Evolutionary conservation across 257 asterid genomes (phyloP), one percentile per base, ranked within the genome.

Genomic region (Avicennia marina): DNA sequence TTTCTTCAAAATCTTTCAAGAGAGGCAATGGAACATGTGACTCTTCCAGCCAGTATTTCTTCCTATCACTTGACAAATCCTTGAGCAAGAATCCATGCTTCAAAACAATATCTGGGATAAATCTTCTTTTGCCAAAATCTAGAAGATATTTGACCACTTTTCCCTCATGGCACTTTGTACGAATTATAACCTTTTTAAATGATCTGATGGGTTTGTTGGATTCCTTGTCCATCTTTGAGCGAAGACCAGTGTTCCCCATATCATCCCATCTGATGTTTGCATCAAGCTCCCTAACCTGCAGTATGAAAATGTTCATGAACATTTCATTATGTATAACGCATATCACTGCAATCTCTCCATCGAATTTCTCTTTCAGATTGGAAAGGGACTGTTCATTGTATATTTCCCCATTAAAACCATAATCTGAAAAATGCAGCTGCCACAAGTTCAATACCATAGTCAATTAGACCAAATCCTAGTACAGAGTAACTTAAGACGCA

Each of bases 31-130:
- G 98, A 58, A 87, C 79, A 72, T 87, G 72, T 62, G 81, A 60
- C 57, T 85, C 98, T 74, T 87, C 98, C 74, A 90, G 81, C 98
- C 98, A 90, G 71, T 80, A 90, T 70, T 76, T 87, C 75, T 85
- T 90, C 80, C 68, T 81, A 58, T 68, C 87, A 36, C 70, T 80
- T 19, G 83, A 73, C 17, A 78, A 60, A 44, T 90, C 96, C 66
- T 81, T 91, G 56, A 83, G 68, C 68, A 20, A 63, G 54, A 86
- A 63, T 40, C 98, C 98, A 65, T 79, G 78, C 68, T 46, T 83
- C 58, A 78, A 53, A 67, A 90, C 96, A 65, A 85, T 57, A 56
- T 90, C 95, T 32, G 98, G 98, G 56, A 90, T 80, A 77, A 81
- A 81, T 72, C 98, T 76, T 74, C 94, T 81, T 71, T 87, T 90